These are phyloP conservation scores for Aegilops speltoides DNA, from an alignment of 176 grass and related monocot species.

Conservation along the genomic window DNA sequence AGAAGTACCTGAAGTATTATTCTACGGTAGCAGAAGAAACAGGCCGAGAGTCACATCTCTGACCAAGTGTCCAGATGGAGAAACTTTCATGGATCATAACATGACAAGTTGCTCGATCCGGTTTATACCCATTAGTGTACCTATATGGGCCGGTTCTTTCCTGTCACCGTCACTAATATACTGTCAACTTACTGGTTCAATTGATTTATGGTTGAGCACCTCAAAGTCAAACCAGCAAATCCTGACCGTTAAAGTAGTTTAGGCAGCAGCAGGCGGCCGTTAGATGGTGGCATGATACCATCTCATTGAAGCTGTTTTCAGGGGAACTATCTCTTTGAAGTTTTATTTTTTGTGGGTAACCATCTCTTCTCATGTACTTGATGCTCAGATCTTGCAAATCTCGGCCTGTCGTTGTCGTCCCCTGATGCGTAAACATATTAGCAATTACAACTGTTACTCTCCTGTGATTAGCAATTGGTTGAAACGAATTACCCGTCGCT, in stretches of 20 bases:
- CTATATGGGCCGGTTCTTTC: background rate
- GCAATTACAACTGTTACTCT: too few species aligned
- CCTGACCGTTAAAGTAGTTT: background rate
- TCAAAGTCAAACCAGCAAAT: constrained; percentile 19
- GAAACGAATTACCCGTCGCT: background rate
- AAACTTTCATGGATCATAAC: background rate
- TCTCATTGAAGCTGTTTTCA: background rate
- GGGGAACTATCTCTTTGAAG: background rate
- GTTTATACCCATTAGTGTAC: background rate
- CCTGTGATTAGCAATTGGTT: background rate
- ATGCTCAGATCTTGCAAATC: background rate
- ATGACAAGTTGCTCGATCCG: background rate
- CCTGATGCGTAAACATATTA: background rate
- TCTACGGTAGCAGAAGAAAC: background rate
- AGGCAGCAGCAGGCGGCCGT: background rate
- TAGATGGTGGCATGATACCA: background rate
- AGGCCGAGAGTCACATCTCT: background rate
- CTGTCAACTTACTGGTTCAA: background rate
- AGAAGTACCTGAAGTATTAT: too few species aligned
- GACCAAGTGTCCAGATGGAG: background rate
- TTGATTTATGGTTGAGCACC: constrained; percentile 14
- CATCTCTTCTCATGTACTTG: background rate
- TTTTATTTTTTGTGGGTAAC: too few species aligned
- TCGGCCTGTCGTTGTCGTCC: constrained; percentile 12
- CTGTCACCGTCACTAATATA: constrained; percentile 5